These are phyloP conservation scores for Aspergillus taichungensis DNA, from an alignment of 495 filamentous ascomycete species.

Conservation along the genomic window DNA sequence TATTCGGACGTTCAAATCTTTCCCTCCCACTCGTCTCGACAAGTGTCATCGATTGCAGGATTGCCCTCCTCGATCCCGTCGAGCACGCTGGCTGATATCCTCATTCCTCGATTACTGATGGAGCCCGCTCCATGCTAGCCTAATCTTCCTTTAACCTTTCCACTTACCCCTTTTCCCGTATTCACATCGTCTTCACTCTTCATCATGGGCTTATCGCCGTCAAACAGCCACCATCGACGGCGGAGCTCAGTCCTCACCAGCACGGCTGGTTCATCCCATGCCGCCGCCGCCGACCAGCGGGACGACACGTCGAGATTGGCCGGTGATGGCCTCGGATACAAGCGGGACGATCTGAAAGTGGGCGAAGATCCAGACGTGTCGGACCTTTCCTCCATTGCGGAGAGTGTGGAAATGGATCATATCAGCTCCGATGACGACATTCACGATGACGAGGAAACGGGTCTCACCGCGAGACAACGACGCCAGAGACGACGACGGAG, in stretches of 20 bases:
- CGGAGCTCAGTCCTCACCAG: conserved; percentile 49
- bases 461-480: conserved; percentile 64
- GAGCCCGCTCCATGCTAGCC: conserved; percentile 10
- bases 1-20: no score
- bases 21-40: no score
- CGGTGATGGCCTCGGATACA: conserved; percentile 23
- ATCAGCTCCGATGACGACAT: conserved; percentile 58
- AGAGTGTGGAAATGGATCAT: conserved; percentile 49
- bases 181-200: background rate
- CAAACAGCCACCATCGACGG: conserved; percentile 45
- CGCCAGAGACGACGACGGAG: conserved; percentile 56
- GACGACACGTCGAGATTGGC: conserved; percentile 27
- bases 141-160: background rate
- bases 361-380: conserved; percentile 37
- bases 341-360: conserved; percentile 29
- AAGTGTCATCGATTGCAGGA: no score
- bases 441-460: conserved; percentile 86
- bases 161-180: background rate
- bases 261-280: conserved; percentile 28
- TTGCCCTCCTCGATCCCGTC: no score
- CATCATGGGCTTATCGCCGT: conserved; percentile 24
- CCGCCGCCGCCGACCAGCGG: conserved; percentile 36
- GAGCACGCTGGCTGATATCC: no score
- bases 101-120: conserved; percentile 10
- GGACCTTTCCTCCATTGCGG: conserved; percentile 40